Base-by-base conservation (phyloP, 148 eudicot species). In the Euryodendron excelsum region DNA sequence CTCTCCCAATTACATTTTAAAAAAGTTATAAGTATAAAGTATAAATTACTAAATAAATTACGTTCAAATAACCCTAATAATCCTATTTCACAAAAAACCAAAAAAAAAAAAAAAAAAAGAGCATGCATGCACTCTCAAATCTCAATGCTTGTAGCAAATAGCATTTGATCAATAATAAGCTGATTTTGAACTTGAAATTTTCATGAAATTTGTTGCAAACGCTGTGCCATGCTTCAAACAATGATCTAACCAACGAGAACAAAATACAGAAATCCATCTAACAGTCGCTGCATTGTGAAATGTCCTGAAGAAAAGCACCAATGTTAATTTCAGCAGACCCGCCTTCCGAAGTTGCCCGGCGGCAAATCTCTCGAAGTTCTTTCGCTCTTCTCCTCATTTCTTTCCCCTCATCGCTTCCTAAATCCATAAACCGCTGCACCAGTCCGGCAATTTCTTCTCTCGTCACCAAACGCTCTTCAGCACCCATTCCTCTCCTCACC, bases 241-340 rank as follows among this genome's bases (percentile, higher is more conserved):
- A 69, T 5, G 20, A 69, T 36, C 69, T 8, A 34, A 65, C 17
- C 69, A 69, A 44, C 12, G n/a, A 44, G 17, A 65, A 65, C 25
- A 65, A 44, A 3, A 44, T 0, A 64, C 28, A 20, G 0, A 44
- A 69, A 30, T 58, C 0, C 21, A 58, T 4, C 10, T 23, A 41
- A 33, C n/a, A 3, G 11, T 33, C 44, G 78, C 0, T 8, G 5
- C 28, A 48, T 2, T 2, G 17, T 3, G 58, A 79, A 73, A 85
- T 79, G 14, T 18, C 37, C 1, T 37, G 65, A 23, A 85, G 23
- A 62, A 85, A 85, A 77, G 81, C 83, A 62, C 56, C 70, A 39
- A 85, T 47, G 21, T 76, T 39, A 34, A 64, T 47, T 44, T 73
- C 61, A 56, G 81, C 85, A 4, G 85, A 85, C 13, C 85, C 85